phyloP scores from a whole-genome alignment of 306 rosid genomes.

The Fagus crenata region DNA sequence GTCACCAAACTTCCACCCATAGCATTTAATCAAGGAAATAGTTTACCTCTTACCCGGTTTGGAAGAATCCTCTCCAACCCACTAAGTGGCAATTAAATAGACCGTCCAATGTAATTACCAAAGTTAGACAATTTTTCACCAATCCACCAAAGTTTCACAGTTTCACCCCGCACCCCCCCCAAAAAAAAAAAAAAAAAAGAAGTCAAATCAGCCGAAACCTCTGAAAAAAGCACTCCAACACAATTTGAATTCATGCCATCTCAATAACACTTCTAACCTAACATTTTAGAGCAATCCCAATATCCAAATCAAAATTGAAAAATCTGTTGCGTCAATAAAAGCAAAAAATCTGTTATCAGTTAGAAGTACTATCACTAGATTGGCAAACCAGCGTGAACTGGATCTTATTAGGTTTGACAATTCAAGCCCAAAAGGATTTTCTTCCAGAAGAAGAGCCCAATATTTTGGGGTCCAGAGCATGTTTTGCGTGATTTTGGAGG shows the following conservation, averaged over 20 bases:
- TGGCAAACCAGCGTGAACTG: not conserved
- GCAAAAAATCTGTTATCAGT: not conserved
- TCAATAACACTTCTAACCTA: constrained; percentile 1
- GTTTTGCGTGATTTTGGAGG: constrained; percentile 40
- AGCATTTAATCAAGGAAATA: not conserved
- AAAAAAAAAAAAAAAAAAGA: not conserved
- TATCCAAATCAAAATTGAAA: not conserved
- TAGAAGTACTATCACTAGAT: constrained; percentile 2
- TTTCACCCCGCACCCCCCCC: not conserved
- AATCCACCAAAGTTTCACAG: not conserved
- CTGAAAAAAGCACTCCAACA: not conserved
- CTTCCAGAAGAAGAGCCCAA: constrained; percentile 29
- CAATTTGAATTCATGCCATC: not conserved
- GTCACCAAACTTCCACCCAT: not conserved
- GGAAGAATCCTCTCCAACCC: no score
- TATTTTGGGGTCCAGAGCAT: constrained; percentile 29
- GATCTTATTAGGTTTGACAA: constrained; percentile 32
- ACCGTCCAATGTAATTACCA: not conserved
- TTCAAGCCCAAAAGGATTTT: constrained; percentile 57
- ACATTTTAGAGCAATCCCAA: no score
- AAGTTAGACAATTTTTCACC: not conserved
- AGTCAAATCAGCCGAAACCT: constrained; percentile 1
- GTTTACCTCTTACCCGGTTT: no score
- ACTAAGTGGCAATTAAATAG: no score
- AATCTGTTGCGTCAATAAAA: not conserved